Percentiles rank a stretch among this genome's conserved stretches.
These are phyloP conservation scores for Phaffia australis DNA, from an alignment of 768 basidiomycete genomes.

Conservation along the genomic window DNA sequence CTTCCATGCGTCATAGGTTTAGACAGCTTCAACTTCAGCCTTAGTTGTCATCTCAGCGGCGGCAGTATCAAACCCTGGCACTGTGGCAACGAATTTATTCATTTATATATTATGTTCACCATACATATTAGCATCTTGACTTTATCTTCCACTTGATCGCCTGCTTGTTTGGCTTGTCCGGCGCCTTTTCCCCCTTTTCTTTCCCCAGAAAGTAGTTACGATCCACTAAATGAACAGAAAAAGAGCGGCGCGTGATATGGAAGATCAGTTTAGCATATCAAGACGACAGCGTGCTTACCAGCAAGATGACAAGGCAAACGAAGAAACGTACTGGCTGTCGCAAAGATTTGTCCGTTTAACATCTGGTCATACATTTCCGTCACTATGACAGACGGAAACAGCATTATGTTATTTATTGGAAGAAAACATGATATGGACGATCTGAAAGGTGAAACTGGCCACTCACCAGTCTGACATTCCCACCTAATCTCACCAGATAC, in stretches of 20 bases:
- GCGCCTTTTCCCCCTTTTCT: not conserved
- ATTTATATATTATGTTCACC: too few relatives aligned
- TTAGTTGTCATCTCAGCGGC: too few relatives aligned
- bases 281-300: not conserved
- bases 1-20: too few relatives aligned
- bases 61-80: too few relatives aligned
- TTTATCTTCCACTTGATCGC: not conserved
- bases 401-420: too few relatives aligned
- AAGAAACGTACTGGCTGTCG: slow-evolving; percentile 3
- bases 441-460: too few relatives aligned
- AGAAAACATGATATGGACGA: too few relatives aligned
- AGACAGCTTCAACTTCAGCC: too few relatives aligned
- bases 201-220: slow-evolving; percentile 7
- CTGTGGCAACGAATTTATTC: too few relatives aligned
- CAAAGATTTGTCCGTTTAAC: slow-evolving; percentile 5
- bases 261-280: too few relatives aligned
- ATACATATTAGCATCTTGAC: not conserved
- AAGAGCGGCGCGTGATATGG: not conserved
- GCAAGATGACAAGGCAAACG: not conserved
- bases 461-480: not conserved
- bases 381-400: not conserved
- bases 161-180: not conserved
- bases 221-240: not conserved
- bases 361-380: not conserved
- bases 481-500: not conserved